phyloP scores from a whole-genome alignment of 371 early-diverging fungal species.

The Mortierella polycephala region DNA sequence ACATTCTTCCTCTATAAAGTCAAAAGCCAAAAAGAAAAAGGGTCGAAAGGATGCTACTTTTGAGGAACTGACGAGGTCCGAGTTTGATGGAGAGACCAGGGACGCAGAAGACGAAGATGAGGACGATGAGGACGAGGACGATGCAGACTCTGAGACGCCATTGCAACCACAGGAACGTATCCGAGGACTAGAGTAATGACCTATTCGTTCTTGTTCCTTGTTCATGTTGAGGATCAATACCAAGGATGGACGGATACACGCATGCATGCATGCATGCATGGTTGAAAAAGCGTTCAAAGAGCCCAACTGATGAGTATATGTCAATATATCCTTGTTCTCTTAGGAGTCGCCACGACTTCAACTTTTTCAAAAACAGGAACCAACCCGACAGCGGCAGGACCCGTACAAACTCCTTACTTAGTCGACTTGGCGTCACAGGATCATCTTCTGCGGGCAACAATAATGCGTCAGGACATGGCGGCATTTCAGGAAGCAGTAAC shows the following conservation, averaged over 20 bases:
- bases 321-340: neutral
- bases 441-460: neutral
- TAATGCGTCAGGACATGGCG: neutral
- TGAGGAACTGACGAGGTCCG: constrained; percentile 18
- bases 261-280: neutral
- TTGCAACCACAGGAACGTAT: constrained; percentile 38
- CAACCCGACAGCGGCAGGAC: constrained; percentile 30
- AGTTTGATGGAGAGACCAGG: constrained; percentile 1
- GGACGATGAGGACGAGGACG: constrained; percentile 20
- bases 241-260: neutral
- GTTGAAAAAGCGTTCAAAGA: neutral
- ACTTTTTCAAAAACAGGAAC: constrained; percentile 52
- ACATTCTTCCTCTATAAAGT: neutral
- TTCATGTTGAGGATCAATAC: neutral
- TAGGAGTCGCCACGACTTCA: constrained; percentile 53
- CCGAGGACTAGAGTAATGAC: constrained; percentile 48
- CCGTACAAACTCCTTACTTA: constrained; percentile 31
- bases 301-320: too few relatives aligned
- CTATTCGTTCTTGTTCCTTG: neutral
- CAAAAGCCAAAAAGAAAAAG: constrained; percentile 1
- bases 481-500: neutral
- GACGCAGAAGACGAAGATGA: constrained; percentile 2
- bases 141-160: constrained; percentile 47
- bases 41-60: neutral
- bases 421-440: constrained; percentile 29